phyloP scores from a whole-genome alignment of 208 protist genomes.

The Acanthamoeba sp. region DNA sequence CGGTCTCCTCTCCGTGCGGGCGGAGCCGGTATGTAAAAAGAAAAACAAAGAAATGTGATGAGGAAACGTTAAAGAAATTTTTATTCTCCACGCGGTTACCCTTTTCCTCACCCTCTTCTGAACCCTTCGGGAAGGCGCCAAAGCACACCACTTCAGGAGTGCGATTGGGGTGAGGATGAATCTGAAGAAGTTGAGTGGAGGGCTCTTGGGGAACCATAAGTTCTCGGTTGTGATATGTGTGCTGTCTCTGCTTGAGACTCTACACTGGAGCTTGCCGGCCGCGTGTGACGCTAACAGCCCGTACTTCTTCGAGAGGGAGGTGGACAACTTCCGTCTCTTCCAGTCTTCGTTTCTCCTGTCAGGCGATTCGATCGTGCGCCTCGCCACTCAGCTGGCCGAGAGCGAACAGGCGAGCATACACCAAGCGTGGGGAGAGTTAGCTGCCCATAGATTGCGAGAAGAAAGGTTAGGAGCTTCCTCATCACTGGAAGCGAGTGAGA shows the following conservation, averaged over 20 bases:
- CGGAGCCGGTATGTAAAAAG: no score
- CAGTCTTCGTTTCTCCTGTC: neutral
- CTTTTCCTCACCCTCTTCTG: no score
- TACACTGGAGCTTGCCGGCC: neutral
- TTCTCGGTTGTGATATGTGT: neutral
- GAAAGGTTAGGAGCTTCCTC: neutral
- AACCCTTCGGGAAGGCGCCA: neutral
- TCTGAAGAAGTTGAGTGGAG: neutral
- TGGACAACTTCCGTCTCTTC: conserved; percentile 14
- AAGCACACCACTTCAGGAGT: neutral
- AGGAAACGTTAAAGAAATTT: no score
- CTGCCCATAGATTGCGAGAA: neutral
- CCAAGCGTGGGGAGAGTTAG: neutral
- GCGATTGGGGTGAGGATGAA: neutral
- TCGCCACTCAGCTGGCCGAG: neutral
- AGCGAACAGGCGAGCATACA: neutral
- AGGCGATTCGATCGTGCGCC: neutral
- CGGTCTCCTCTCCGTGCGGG: no score
- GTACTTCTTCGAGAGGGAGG: conserved; percentile 13
- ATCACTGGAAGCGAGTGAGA: neutral
- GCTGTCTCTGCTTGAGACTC: neutral
- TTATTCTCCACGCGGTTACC: no score
- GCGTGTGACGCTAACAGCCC: neutral
- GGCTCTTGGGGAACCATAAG: neutral
- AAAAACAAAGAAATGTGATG: no score